Percentiles rank a stretch among this genome's conserved stretches.
These are phyloP conservation scores for apple (Malus domestica) DNA, from an alignment of 306 rosid genomes.

Conservation along the genomic window ASM211411v1 NC_041793.1:32895001-32895500, in stretches of 20 bases:
- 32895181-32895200: not conserved
- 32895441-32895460: not conserved
- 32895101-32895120: not conserved
- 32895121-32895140: not conserved
- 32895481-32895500: not conserved
- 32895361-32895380: not conserved
- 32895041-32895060: not conserved
- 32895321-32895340: no score
- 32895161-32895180: not conserved
- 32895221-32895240: conserved; percentile 68
- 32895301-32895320: no score
- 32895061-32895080: not conserved
- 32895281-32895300: conserved; percentile 21
- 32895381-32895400: not conserved
- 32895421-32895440: not conserved
- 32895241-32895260: conserved; percentile 67
- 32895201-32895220: conserved; percentile 61
- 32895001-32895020: no score
- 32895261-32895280: conserved; percentile 90
- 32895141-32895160: not conserved
- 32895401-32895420: not conserved
- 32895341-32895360: not conserved
- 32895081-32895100: not conserved
- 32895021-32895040: no score
- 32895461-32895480: not conserved